phyloP scores from a whole-genome alignment of 331 rosid genomes.

The Acacia concinna region DNA sequence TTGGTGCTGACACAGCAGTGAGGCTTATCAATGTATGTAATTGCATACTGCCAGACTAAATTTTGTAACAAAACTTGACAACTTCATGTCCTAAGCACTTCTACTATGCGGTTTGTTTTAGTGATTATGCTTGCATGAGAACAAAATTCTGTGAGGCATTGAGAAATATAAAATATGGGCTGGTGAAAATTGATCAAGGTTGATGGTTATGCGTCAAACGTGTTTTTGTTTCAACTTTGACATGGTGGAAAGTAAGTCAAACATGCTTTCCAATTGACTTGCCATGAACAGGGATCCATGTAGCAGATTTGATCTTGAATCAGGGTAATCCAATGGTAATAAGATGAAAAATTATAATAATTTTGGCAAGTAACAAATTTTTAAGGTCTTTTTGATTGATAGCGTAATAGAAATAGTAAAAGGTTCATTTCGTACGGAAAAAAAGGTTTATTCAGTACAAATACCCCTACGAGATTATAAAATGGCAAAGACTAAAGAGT shows the following conservation, averaged over 20 bases:
- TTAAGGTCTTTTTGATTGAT: neutral
- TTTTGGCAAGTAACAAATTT: neutral
- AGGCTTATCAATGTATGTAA: constrained; percentile 77
- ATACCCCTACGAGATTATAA: neutral
- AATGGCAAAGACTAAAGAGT: neutral
- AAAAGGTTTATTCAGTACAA: no score
- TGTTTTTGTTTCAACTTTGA: neutral
- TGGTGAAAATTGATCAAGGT: neutral
- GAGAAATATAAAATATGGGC: neutral
- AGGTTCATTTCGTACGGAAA: neutral
- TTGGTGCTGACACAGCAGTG: constrained; percentile 90
- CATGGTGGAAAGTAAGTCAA: neutral
- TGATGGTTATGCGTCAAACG: neutral
- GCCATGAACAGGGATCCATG: constrained; percentile 3
- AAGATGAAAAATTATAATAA: neutral
- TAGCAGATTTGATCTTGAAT: neutral
- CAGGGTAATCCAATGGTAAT: neutral
- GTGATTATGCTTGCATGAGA: neutral
- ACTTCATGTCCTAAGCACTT: constrained; percentile 15
- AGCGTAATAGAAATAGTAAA: neutral
- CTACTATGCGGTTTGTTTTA: constrained; percentile 1
- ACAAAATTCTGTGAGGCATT: neutral
- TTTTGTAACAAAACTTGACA: constrained; percentile 14
- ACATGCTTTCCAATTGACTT: neutral
- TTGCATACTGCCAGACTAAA: constrained; percentile 13